Evolutionary conservation across 2,329 filamentous ascomycete genomes (phyloP), one percentile per base, ranked within the genome.

Genomic region (Ophiostoma sp.): DNA sequence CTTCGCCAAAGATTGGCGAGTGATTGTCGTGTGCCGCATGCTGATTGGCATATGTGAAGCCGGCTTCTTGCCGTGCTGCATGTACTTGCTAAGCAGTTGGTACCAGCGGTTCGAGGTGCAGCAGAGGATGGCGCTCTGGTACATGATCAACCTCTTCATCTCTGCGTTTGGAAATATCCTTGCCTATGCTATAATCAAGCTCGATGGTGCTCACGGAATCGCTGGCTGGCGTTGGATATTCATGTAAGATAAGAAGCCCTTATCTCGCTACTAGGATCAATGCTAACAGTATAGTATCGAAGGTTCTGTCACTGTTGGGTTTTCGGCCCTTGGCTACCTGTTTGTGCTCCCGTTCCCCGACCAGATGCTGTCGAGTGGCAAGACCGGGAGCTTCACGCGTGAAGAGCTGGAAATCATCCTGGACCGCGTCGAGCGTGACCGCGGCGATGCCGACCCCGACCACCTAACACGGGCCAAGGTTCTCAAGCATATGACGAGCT

Each of bases 31-130:
- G 9, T 72, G 75, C 64, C 76, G 75, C 73, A 84, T 85, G 72
- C 49, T 73, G 16, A 76, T 87, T 2, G 85, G 85, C 27, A 72
- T 87, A 52, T 82, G 79, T 55, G 85, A 88, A 75, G 79, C 83
- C 36, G 85, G 85, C 4, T 77, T 87, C 0, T 84, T 83, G 72
- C 83, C 83, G 2, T 84, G 84, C 6, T 82, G 88, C 78, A 69
- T 82, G 77, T 65, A 82, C 77, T 88, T 88, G 72, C 79, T 89
- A 1, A 85, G 83, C 0, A 88, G 85, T 72, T 90, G 87, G 87
- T 91, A 90, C 72, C 85, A 83, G 72, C 81, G 87, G 14, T 82
- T 80, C 5, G 88, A 90, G 72, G 86, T 89, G 58, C 86, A 87
- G 55, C 82, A 89, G 18, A 82, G 88, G 40, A 85, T 73, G 65